Evolutionary conservation across 2,329 filamentous ascomycete species (phyloP), one percentile per base, ranked within the genome.

Genomic region (Colletotrichum simmondsii): DNA sequence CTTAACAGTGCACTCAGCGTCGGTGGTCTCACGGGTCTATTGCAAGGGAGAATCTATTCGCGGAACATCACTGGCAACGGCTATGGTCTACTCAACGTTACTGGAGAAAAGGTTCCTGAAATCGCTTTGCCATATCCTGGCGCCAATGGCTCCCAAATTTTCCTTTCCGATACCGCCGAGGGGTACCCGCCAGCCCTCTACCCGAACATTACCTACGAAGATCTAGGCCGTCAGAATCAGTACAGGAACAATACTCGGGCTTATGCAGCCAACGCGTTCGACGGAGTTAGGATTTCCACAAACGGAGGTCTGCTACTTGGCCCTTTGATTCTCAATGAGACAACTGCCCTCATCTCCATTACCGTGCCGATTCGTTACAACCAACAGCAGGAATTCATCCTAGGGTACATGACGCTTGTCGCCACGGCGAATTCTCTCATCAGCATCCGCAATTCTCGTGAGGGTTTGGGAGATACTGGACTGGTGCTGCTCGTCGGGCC

Each of bases 331-430:
- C 82, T 97, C 75, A 97, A 97, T 79, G 84, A 89, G 57, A 90
- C 91, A 0, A 93, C 93, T 75, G 93, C 94, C 26, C 84, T 98
- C 12, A 80, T 97, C 14, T 98, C 95, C 2, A 85, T 97, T 71
- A 97, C 95, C 0, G 83, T 96, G 19, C 94, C 95, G 0, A 90
- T 98, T 65, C 88, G 94, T 72, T 91, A 93, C 79, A 93, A 92
- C 75, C 86, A 87, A 2, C 87, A 88, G 2, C 80, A 83, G 54
- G 84, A 84, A 4, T 91, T 93, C 74, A 89, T 96, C 1, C 86
- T 98, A 5, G 95, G 94, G 2, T 98, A 95, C 85, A 89, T 98
- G 85, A 97, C 95, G 1, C 84, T 96, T 2, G 86, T 97, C n/a
- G 88, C 93, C 68, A 90, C 93, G 68, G 92, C 92, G 2, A 83